These are phyloP conservation scores for Yamadazyma philogaea DNA, from an alignment of 805 yeast species.

Conservation along the genomic window DNA sequence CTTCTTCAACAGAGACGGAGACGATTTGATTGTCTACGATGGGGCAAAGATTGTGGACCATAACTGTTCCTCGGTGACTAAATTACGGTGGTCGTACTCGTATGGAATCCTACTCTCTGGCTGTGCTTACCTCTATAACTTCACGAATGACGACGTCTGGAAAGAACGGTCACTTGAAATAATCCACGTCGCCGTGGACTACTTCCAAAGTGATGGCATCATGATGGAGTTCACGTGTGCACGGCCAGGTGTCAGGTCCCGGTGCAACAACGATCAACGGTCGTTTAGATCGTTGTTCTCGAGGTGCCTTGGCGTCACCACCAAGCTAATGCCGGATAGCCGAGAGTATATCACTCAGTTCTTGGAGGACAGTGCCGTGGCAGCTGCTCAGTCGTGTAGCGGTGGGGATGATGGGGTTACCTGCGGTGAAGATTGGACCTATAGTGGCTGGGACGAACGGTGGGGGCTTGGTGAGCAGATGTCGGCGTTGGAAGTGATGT, in stretches of 20 bases:
- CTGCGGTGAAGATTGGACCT: constrained; percentile 74
- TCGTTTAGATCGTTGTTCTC: constrained; percentile 68
- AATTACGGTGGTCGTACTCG: constrained; percentile 63
- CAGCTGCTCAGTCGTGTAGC: constrained; percentile 73
- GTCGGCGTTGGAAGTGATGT: constrained; percentile 66
- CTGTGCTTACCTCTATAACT: constrained; percentile 64
- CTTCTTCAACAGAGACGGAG: constrained; percentile 19
- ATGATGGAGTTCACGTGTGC: constrained; percentile 67
- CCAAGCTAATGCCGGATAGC: constrained; percentile 51
- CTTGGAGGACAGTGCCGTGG: constrained; percentile 53
- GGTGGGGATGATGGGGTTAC: constrained; percentile 91
- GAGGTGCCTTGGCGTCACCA: constrained; percentile 59
- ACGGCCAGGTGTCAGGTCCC: constrained; percentile 22
- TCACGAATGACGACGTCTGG: constrained; percentile 50
- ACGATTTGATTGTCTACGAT: constrained; percentile 45
- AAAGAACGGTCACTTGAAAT: constrained; percentile 33
- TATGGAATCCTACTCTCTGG: constrained; percentile 69
- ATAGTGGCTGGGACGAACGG: constrained; percentile 57
- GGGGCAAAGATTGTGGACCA: constrained; percentile 53
- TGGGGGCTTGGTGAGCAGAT: constrained; percentile 87
- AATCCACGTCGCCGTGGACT: constrained; percentile 36
- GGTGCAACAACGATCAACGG: constrained; percentile 74
- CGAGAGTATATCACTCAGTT: constrained; percentile 39
- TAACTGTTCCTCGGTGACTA: constrained; percentile 47
- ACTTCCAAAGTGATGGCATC: constrained; percentile 42